A percentile compares a stretch with the other conserved stretches of the same genome.
Conservation (phyloP, 2,329 filamentous ascomycete genomes). For the Cladosporium velox region DNA sequence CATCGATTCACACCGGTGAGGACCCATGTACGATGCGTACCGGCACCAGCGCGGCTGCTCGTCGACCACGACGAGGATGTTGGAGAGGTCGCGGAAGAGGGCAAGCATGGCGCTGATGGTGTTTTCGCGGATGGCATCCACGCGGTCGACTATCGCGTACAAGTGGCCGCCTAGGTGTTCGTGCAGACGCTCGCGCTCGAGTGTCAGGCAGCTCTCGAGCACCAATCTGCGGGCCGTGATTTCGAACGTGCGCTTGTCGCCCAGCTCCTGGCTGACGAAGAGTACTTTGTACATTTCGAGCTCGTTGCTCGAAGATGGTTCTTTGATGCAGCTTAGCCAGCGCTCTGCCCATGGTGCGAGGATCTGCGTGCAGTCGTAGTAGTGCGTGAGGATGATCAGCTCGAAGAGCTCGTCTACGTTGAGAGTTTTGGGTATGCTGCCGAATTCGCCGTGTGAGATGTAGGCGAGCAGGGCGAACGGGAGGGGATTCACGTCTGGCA, state of each 20-base stretch:
- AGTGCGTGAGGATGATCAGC: slow-evolving; percentile 24
- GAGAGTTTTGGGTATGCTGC: slow-evolving; percentile 9
- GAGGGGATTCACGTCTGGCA: neutral
- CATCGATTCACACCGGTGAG: slow-evolving; percentile 43
- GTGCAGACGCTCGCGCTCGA: neutral
- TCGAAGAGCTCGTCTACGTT: slow-evolving; percentile 47
- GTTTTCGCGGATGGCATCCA: neutral
- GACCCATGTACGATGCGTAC: slow-evolving; percentile 40
- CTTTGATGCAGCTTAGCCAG: slow-evolving; percentile 11
- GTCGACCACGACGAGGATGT: slow-evolving; percentile 20
- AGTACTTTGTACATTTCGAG: slow-evolving; percentile 20
- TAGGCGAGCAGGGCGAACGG: slow-evolving; percentile 27
- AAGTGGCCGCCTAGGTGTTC: neutral
- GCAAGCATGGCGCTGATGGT: slow-evolving; percentile 23
- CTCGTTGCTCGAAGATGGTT: slow-evolving; percentile 14
- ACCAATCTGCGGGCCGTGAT: slow-evolving; percentile 12
- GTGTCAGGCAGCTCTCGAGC: neutral
- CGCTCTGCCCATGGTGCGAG: slow-evolving; percentile 22
- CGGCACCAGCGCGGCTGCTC: slow-evolving; percentile 37
- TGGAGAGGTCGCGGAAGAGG: slow-evolving; percentile 19
- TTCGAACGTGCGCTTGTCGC: slow-evolving; percentile 11
- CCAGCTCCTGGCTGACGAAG: slow-evolving; percentile 22
- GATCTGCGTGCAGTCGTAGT: slow-evolving; percentile 24
- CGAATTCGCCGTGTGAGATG: slow-evolving; percentile 45
- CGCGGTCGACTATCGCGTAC: neutral